Evolutionary conservation across 306 rosid genomes (phyloP).

Genomic region (Lathyrus tuberosus): DNA sequence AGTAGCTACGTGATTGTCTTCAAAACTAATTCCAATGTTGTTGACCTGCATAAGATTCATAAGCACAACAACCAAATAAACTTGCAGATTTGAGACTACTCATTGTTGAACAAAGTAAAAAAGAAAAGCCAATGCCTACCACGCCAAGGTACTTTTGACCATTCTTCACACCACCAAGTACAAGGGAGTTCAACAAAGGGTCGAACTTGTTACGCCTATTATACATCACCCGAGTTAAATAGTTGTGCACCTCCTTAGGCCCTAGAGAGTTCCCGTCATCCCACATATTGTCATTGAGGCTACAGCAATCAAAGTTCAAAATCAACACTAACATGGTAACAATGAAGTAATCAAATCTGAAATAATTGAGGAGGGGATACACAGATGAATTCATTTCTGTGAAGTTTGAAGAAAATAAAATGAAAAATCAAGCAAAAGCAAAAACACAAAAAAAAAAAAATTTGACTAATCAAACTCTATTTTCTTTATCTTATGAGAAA

Average conservation of each 20-base stretch:
- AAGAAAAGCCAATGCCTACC: conserved; percentile 48
- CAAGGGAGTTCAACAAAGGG: conserved; percentile 53
- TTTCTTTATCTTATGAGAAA: conserved; percentile 8
- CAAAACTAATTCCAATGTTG: conserved; percentile 86
- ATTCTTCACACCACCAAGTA: conserved; percentile 51
- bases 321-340: neutral
- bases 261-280: conserved; percentile 56
- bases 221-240: conserved; percentile 51
- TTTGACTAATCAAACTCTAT: conserved; percentile 3
- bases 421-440: conserved; percentile 4
- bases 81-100: neutral
- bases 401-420: neutral
- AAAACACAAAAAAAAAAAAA: neutral
- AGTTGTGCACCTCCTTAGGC: conserved; percentile 58
- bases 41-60: conserved; percentile 59
- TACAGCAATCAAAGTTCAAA: conserved; percentile 44
- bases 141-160: conserved; percentile 56
- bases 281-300: conserved; percentile 82
- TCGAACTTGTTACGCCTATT: conserved; percentile 55
- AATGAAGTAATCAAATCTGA: neutral
- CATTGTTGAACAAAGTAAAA: conserved; percentile 3
- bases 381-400: neutral
- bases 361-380: neutral
- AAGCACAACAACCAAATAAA: neutral
- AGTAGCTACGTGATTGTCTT: conserved; percentile 85